Evolutionary conservation across 164 flowering plant species (phyloP).

Genomic region (Buxus sempervirens): DNA sequence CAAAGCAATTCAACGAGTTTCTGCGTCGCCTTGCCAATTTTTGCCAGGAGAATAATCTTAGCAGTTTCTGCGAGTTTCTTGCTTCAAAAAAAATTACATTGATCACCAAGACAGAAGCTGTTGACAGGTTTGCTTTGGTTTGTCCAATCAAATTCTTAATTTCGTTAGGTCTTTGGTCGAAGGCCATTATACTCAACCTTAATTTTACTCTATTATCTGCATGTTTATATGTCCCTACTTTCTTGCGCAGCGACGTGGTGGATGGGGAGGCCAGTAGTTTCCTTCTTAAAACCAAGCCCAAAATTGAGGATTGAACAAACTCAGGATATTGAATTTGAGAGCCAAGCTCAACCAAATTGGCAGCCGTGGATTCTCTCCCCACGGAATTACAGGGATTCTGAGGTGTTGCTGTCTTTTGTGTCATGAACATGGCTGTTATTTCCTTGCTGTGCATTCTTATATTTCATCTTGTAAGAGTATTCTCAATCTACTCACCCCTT

Average conservation of each 20-base stretch:
- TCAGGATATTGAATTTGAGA: too few species aligned
- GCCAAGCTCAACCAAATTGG: too few species aligned
- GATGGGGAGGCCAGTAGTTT: conserved; percentile 50
- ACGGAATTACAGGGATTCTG: too few species aligned
- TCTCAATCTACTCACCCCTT: too few species aligned
- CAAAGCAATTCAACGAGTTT: conserved; percentile 74
- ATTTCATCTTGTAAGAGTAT: too few species aligned
- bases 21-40: conserved; percentile 38
- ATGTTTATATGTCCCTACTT: not conserved
- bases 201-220: not conserved
- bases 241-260: conserved; percentile 48
- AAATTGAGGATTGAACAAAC: not conserved
- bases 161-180: not conserved
- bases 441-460: too few species aligned
- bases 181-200: too few species aligned
- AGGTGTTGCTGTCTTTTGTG: too few species aligned
- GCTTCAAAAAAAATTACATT: conserved; percentile 40
- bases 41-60: conserved; percentile 43
- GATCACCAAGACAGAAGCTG: conserved; percentile 70
- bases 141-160: not conserved
- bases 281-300: conserved; percentile 28
- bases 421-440: too few species aligned
- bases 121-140: conserved; percentile 56
- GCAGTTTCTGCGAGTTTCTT: conserved; percentile 48
- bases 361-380: too few species aligned